Base-by-base conservation (phyloP, 2,329 filamentous ascomycete genomes). In the Graphium sp. region DNA sequence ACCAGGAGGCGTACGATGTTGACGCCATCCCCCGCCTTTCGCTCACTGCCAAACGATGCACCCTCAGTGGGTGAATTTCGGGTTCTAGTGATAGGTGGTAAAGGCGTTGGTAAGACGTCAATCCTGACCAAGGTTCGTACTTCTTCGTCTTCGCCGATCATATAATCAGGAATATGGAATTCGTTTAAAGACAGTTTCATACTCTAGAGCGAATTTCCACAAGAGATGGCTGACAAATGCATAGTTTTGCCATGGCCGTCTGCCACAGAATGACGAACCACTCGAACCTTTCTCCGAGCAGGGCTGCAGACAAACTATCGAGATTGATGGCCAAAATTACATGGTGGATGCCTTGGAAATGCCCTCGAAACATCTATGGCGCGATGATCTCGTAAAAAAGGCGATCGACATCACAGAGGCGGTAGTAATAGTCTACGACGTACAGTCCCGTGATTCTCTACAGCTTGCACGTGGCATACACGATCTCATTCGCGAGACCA, bases 61-160 rank as follows among this genome's bases (percentile, higher is more conserved):
- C 30, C 37, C 14, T 37, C 44, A 5, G 44, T 36, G 1, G 52
- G 47, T 7, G 50, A 55, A 27, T 49, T 58, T 33, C 44, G 49
- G 24, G 37, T 57, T 14, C 42, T 58, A 16, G 41, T 57, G 9
- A 39, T 56, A 11, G 55, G 54, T 5, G 45, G 43, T 3, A 46
- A 49, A 18, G 49, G 50, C 1, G 48, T 46, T 24, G 54, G 55
- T n/a, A 58, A 58, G 38, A 56, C 53, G 7, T 45, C 52, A 5
- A 40, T 57, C 6, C 33, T 57, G 9, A 50, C 48, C 5, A 46
- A 46, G 36, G 53, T 56, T 39, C 36, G 33, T 25, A n/a, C n/a
- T n/a, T n/a, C n/a, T n/a, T n/a, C n/a, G n/a, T n/a, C n/a, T n/a
- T n/a, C n/a, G n/a, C n/a, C n/a, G n/a, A n/a, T n/a, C n/a, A n/a